Evolutionary conservation across 164 flowering plant genomes (phyloP).

Genomic region (Aristolochia fimbriata): DNA sequence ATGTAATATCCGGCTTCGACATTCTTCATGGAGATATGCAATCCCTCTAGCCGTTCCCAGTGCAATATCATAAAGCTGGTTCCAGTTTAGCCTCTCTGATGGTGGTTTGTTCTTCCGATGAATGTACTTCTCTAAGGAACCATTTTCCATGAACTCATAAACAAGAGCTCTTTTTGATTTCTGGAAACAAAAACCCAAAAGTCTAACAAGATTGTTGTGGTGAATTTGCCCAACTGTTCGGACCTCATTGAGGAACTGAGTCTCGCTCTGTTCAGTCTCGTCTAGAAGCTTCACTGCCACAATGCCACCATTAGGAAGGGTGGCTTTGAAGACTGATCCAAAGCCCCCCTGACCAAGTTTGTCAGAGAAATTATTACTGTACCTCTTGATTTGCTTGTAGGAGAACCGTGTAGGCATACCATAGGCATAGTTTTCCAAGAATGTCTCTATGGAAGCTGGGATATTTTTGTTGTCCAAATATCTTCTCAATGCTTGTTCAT

Average conservation of each 20-base stretch:
- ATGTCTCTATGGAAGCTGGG: background rate
- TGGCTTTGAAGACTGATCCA: background rate
- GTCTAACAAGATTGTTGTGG: constrained; percentile 17
- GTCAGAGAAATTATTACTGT: constrained; percentile 23
- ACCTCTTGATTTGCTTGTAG: constrained; percentile 21
- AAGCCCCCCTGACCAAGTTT: constrained; percentile 33
- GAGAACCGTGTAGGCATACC: constrained; percentile 20
- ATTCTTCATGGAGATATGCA: constrained; percentile 23
- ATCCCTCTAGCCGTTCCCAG: constrained; percentile 20
- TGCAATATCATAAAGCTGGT: constrained; percentile 9
- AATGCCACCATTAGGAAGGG: constrained; percentile 8
- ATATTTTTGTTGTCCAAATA: no score
- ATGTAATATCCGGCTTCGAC: constrained; percentile 17
- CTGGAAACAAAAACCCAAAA: constrained; percentile 19
- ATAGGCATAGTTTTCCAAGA: constrained; percentile 15
- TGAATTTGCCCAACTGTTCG: constrained; percentile 3
- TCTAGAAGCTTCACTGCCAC: background rate
- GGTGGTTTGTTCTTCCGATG: background rate
- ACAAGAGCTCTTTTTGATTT: constrained; percentile 8
- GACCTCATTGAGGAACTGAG: constrained; percentile 25
- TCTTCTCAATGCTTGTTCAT: no score
- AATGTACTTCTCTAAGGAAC: constrained; percentile 19
- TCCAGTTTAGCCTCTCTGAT: background rate
- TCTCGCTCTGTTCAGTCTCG: constrained; percentile 5
- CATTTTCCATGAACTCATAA: constrained; percentile 24